Evolutionary conservation across 352 stramenopile species (phyloP).

Genomic region (Globisporangium alternatum): DNA sequence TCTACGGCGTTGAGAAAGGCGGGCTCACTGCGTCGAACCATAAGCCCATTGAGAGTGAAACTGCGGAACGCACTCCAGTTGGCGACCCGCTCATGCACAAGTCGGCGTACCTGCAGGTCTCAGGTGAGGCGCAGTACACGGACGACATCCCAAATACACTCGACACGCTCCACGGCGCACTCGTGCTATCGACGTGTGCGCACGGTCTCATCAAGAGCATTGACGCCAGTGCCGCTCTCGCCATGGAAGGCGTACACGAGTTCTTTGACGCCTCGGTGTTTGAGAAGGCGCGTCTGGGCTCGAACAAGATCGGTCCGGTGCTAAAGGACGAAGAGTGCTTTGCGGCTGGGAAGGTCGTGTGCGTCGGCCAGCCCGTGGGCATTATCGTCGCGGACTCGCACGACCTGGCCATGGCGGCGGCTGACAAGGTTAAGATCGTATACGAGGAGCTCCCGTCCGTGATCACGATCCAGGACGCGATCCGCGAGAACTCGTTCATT

Average conservation of each 20-base stretch:
- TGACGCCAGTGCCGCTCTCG: slow-evolving; percentile 76
- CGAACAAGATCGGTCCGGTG: slow-evolving; percentile 79
- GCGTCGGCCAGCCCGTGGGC: slow-evolving; percentile 78
- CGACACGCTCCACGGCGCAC: slow-evolving; percentile 86
- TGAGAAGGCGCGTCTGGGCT: slow-evolving; percentile 51
- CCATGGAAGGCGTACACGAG: slow-evolving; percentile 85
- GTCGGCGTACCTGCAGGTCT: slow-evolving; percentile 92
- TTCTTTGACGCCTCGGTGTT: slow-evolving; percentile 84
- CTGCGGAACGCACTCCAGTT: slow-evolving; percentile 59
- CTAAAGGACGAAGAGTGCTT: slow-evolving; percentile 90
- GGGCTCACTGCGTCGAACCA: slow-evolving; percentile 68
- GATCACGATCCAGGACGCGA: slow-evolving; percentile 95
- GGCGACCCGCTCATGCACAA: slow-evolving; percentile 92
- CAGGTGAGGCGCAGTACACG: slow-evolving; percentile 93
- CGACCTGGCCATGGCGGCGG: slow-evolving; percentile 67
- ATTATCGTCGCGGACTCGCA: slow-evolving; percentile 83
- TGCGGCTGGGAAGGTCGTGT: slow-evolving; percentile 60
- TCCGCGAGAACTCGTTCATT: slow-evolving; percentile 90
- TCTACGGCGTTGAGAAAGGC: slow-evolving; percentile 56
- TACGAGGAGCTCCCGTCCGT: slow-evolving; percentile 89
- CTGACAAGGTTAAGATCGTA: slow-evolving; percentile 82
- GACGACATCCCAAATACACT: slow-evolving; percentile 91
- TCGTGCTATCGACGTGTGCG: slow-evolving; percentile 89
- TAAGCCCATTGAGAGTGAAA: slow-evolving; percentile 34
- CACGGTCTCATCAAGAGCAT: slow-evolving; percentile 86